These are phyloP conservation scores for Zygoascus tannicola DNA, from an alignment of 805 yeast genomes.

Conservation along the genomic window DNA sequence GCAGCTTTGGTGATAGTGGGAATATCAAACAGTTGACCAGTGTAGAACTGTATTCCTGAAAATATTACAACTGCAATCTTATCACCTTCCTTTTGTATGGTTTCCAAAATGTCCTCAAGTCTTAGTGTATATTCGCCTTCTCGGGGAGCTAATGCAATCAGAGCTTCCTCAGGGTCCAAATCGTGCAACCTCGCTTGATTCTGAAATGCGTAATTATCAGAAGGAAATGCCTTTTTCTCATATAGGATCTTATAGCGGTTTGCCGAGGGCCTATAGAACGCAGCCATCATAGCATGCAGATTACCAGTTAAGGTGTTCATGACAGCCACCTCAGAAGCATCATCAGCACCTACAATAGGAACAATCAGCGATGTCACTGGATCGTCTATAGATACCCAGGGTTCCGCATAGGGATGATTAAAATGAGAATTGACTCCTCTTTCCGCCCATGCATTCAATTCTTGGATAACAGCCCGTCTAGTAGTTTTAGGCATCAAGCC, in stretches of 20 bases:
- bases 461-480: constrained; percentile 46
- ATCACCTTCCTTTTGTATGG: constrained; percentile 48
- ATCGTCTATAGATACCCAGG: constrained; percentile 83
- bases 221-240: constrained; percentile 85
- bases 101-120: constrained; percentile 52
- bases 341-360: constrained; percentile 64
- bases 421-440: constrained; percentile 85
- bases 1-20: constrained; percentile 57
- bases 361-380: constrained; percentile 64
- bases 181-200: constrained; percentile 62
- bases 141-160: constrained; percentile 59
- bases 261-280: constrained; percentile 60
- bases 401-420: constrained; percentile 33
- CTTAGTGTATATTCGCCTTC: constrained; percentile 45
- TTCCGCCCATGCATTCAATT: constrained; percentile 71
- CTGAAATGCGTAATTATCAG: constrained; percentile 78
- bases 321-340: constrained; percentile 63
- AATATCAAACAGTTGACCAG: constrained; percentile 83
- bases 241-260: constrained; percentile 60
- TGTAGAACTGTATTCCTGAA: constrained; percentile 85
- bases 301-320: constrained; percentile 84
- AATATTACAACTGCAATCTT: constrained; percentile 65
- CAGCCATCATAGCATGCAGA: constrained; percentile 60
- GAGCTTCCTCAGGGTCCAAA: constrained; percentile 40
- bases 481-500: constrained; percentile 78